Percentiles rank a stretch among this genome's conserved stretches.
These are phyloP conservation scores for Ceriops tagal DNA, from an alignment of 345 rosid species.

Conservation along the genomic window DNA sequence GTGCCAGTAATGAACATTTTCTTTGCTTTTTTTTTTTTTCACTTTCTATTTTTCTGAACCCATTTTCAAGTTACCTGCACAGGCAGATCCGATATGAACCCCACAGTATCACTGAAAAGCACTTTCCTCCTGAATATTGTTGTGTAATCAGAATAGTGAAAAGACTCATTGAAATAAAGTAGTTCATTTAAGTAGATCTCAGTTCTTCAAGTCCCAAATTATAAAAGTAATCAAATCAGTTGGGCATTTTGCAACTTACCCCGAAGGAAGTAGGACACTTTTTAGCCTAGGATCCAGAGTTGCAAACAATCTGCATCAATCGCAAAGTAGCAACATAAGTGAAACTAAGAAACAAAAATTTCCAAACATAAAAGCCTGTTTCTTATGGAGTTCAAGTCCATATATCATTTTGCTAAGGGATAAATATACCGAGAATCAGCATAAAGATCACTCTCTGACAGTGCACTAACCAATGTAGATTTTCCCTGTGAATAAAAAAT, in stretches of 20 bases:
- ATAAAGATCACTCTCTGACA: constrained; percentile 69
- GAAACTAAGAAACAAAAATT: constrained; percentile 6
- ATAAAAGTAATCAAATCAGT: constrained; percentile 1
- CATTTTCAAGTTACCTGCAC: constrained; percentile 56
- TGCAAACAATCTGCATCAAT: constrained; percentile 64
- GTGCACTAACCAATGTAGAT: constrained; percentile 72
- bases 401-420: constrained; percentile 12
- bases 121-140: constrained; percentile 64
- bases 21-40: no score
- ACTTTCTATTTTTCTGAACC: neutral
- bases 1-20: no score
- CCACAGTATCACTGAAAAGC: constrained; percentile 88
- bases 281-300: constrained; percentile 76
- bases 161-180: neutral
- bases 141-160: neutral
- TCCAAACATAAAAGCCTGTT: constrained; percentile 4
- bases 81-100: constrained; percentile 92
- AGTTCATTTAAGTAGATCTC: neutral
- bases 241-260: constrained; percentile 35
- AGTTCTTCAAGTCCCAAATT: neutral
- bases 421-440: constrained; percentile 68
- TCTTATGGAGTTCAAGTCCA: constrained; percentile 4
- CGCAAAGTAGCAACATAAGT: constrained; percentile 10
- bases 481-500: constrained; percentile 57
- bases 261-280: constrained; percentile 68